phyloP scores from a whole-genome alignment of 352 stramenopile species.

The Globisporangium camurandrum region DNA sequence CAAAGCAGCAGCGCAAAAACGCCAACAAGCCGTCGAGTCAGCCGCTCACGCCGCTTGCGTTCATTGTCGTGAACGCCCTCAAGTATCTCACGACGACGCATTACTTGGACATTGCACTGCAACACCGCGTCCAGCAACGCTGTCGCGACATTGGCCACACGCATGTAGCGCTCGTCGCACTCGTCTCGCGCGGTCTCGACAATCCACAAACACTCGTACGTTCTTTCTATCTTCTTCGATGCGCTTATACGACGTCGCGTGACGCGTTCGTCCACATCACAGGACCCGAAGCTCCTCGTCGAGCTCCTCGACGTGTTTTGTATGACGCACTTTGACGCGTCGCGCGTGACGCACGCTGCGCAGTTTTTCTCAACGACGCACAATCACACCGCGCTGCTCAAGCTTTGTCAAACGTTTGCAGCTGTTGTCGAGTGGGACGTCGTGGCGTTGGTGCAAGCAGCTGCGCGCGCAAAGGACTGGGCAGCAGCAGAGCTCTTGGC shows the following conservation, averaged over 20 bases:
- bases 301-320: neutral
- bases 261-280: neutral
- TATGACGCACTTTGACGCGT: constrained; percentile 13
- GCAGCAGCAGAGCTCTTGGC: constrained; percentile 41
- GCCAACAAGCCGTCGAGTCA: constrained; percentile 27
- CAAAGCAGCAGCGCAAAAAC: constrained; percentile 9
- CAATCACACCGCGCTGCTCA: constrained; percentile 43
- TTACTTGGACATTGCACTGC: too few species aligned
- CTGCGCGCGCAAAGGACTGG: constrained; percentile 54
- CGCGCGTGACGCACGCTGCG: constrained; percentile 15
- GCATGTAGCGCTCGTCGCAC: constrained; percentile 20
- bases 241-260: constrained; percentile 11
- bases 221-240: neutral
- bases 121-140: neutral
- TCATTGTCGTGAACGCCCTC: constrained; percentile 49
- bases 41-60: constrained; percentile 46
- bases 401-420: constrained; percentile 28
- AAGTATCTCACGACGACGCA: constrained; percentile 32
- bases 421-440: constrained; percentile 29
- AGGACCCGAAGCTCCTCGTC: constrained; percentile 1
- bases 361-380: constrained; percentile 18
- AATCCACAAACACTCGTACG: neutral
- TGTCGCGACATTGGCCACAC: constrained; percentile 16
- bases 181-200: constrained; percentile 23
- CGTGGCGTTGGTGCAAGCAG: constrained; percentile 20